phyloP scores from a whole-genome alignment of 2,329 filamentous ascomycete species.

The Xylariales sp. region DNA sequence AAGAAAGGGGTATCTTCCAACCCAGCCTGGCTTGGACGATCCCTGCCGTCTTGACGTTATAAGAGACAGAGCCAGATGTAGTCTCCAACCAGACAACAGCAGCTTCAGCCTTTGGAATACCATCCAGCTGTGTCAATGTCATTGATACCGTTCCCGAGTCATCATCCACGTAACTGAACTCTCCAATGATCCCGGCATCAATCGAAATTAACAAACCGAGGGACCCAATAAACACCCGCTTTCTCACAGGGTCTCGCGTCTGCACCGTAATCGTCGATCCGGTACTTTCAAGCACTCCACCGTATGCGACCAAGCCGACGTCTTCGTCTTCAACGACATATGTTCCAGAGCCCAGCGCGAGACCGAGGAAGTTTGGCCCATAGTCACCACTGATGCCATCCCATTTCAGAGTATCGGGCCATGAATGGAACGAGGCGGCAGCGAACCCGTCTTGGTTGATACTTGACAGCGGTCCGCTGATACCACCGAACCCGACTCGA shows the following conservation, averaged over 20 bases:
- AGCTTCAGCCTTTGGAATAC: conserved; percentile 21
- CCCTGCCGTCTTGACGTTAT: conserved; percentile 18
- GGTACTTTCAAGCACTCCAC: conserved; percentile 33
- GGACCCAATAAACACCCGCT: conserved; percentile 43
- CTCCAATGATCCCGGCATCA: conserved; percentile 38
- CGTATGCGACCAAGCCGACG: conserved; percentile 45
- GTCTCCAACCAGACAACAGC: conserved; percentile 33
- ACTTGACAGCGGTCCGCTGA: conserved; percentile 47
- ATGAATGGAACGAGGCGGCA: conserved; percentile 52
- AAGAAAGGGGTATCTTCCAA: conserved; percentile 25
- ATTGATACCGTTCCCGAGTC: conserved; percentile 21
- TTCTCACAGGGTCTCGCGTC: conserved; percentile 41
- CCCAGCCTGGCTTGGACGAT: conserved; percentile 20
- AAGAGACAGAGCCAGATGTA: conserved; percentile 18
- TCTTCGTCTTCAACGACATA: conserved; percentile 42
- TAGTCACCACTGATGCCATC: conserved; percentile 55
- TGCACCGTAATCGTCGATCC: conserved; percentile 27
- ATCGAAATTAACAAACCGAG: conserved; percentile 35
- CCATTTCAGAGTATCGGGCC: conserved; percentile 50
- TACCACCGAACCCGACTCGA: conserved; percentile 50
- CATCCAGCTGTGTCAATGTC: conserved; percentile 25
- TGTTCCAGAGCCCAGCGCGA: conserved; percentile 43
- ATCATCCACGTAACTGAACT: conserved; percentile 27
- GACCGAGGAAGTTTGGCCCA: conserved; percentile 48
- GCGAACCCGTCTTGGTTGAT: conserved; percentile 52